phyloP scores from a whole-genome alignment of 1,284 basidiomycete species.

The Coriolopsis trogii region DNA sequence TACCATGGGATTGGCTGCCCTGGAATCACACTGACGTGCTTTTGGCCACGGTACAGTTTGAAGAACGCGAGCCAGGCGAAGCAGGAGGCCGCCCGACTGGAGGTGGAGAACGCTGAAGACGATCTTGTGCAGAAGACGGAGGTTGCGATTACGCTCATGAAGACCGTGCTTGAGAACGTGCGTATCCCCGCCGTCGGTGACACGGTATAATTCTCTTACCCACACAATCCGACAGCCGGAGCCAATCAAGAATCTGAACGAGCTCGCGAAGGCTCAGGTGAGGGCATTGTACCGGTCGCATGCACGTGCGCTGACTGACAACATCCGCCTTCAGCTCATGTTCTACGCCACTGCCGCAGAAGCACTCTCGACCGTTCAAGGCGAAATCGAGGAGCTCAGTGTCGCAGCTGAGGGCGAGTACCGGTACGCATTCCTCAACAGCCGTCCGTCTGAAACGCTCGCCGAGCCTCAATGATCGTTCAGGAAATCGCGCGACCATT shows the following conservation, averaged over 20 bases:
- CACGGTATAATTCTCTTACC: background rate
- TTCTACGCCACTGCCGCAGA: conserved; percentile 89
- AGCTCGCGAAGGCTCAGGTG: conserved; percentile 87
- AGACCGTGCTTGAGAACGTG: conserved; percentile 95
- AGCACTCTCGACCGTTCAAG: conserved; percentile 79
- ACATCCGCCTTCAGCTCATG: conserved; percentile 64
- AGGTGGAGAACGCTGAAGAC: conserved; percentile 95
- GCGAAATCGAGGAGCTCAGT: conserved; percentile 89
- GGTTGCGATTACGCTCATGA: conserved; percentile 97
- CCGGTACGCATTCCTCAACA: conserved; percentile 53
- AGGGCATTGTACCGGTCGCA: too few relatives aligned
- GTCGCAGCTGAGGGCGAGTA: conserved; percentile 92
- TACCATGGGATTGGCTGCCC: background rate
- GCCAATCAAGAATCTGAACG: conserved; percentile 91
- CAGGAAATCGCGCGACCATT: conserved; percentile 85
- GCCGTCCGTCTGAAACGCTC: background rate
- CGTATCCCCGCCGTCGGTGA: conserved; percentile 32
- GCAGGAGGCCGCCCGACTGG: conserved; percentile 87
- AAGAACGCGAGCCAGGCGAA: conserved; percentile 75
- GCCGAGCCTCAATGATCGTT: conserved; percentile 4
- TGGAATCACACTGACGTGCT: background rate
- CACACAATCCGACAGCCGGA: conserved; percentile 67
- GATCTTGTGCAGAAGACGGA: conserved; percentile 97
- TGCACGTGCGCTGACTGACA: background rate
- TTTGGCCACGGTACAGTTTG: conserved; percentile 64